These are phyloP conservation scores for Botryococcus braunii DNA, from an alignment of 163 green algal genomes.

Conservation along the genomic window DNA sequence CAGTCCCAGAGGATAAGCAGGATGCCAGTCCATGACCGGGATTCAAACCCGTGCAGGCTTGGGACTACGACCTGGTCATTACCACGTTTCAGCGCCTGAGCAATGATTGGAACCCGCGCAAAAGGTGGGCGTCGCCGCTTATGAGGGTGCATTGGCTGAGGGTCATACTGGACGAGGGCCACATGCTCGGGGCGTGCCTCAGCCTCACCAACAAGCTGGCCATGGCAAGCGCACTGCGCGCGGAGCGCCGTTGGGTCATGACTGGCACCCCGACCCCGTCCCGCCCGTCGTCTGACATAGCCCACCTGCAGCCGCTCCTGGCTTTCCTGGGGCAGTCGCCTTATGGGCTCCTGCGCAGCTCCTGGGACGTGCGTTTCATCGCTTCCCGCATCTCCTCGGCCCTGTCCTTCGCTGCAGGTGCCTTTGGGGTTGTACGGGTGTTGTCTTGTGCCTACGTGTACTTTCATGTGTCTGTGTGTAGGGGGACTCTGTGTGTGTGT, in stretches of 20 bases:
- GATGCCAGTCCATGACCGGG: neutral
- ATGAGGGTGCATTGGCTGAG: slow-evolving; percentile 84
- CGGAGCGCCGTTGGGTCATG: slow-evolving; percentile 60
- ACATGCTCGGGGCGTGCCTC: slow-evolving; percentile 68
- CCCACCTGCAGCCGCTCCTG: slow-evolving; percentile 79
- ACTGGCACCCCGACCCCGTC: slow-evolving; percentile 61
- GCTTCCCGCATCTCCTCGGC: neutral
- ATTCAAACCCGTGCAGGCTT: slow-evolving; percentile 64
- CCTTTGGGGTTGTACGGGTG: neutral
- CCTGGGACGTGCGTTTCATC: slow-evolving; percentile 34
- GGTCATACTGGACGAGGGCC: slow-evolving; percentile 90
- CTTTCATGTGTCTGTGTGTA: neutral
- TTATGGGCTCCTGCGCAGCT: slow-evolving; percentile 39
- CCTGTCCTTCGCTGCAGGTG: neutral
- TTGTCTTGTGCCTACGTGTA: neutral
- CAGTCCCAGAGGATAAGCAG: slow-evolving; percentile 25
- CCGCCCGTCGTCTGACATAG: slow-evolving; percentile 30
- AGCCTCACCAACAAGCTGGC: slow-evolving; percentile 79
- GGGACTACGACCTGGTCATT: slow-evolving; percentile 70
- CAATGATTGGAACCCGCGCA: neutral
- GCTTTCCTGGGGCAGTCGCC: slow-evolving; percentile 72
- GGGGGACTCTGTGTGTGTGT: neutral
- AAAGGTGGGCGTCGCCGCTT: slow-evolving; percentile 4
- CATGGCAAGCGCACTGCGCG: slow-evolving; percentile 47
- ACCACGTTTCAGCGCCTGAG: slow-evolving; percentile 8